Percentiles rank a stretch among this genome's conserved stretches.
Conservation (phyloP, 352 stramenopile species). For the Phytophthora foliorum region DNA sequence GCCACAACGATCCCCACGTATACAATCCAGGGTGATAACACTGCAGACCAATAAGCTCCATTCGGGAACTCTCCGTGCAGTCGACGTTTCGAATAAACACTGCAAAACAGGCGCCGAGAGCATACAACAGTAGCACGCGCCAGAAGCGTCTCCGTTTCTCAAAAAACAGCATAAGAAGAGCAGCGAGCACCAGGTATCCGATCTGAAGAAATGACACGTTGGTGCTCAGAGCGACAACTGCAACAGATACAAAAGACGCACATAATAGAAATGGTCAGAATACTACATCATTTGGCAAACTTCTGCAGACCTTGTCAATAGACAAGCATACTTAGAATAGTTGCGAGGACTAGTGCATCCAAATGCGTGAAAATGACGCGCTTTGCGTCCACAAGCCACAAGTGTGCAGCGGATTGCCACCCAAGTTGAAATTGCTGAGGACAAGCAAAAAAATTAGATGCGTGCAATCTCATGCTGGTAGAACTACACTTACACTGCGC, state of each 20-base stretch:
- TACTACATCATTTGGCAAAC: constrained; percentile 4
- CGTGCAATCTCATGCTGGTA: neutral
- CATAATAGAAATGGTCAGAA: neutral
- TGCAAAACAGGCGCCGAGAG: constrained; percentile 75
- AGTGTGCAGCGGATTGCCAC: constrained; percentile 57
- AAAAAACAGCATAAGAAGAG: constrained; percentile 86
- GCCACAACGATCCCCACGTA: constrained; percentile 81
- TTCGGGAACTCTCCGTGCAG: constrained; percentile 49
- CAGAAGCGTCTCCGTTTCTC: constrained; percentile 81
- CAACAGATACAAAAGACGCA: constrained; percentile 8
- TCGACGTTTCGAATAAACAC: constrained; percentile 85
- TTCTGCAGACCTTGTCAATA: neutral
- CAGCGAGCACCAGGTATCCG: constrained; percentile 83
- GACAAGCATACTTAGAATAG: constrained; percentile 69
- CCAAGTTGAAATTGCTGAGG: constrained; percentile 59
- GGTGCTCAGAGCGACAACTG: constrained; percentile 85
- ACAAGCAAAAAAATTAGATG: constrained; percentile 13
- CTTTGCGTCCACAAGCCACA: constrained; percentile 82
- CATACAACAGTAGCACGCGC: constrained; percentile 80
- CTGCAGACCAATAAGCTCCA: constrained; percentile 75
- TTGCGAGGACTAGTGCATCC: constrained; percentile 83
- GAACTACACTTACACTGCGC: constrained; percentile 46
- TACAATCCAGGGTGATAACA: constrained; percentile 69
- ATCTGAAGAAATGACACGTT: constrained; percentile 87
- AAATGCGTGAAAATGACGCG: constrained; percentile 79